Evolutionary conservation across 495 filamentous ascomycete species (phyloP).

Genomic region (Astrocystis sublimbata): DNA sequence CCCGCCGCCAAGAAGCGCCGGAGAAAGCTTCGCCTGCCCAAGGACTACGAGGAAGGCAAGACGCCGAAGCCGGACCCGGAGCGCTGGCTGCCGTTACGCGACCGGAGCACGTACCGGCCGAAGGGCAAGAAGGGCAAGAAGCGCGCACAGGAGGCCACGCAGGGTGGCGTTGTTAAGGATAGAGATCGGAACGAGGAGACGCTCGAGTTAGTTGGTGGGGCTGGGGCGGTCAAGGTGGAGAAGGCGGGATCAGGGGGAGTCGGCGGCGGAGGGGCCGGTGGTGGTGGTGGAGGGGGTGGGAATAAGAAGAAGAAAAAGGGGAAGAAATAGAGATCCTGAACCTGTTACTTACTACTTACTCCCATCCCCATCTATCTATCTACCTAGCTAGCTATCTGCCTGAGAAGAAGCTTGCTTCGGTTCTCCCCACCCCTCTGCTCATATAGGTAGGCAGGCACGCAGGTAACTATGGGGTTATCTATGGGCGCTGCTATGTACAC

Average conservation of each 20-base stretch:
- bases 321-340: conserved; percentile 52
- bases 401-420: background rate
- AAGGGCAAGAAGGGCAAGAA: conserved; percentile 91
- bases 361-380: too few relatives aligned
- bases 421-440: background rate
- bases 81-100: conserved; percentile 86
- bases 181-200: too few relatives aligned
- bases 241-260: conserved; percentile 56
- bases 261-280: conserved; percentile 59
- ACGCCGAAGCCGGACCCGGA: conserved; percentile 78
- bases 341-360: too few relatives aligned
- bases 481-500: too few relatives aligned
- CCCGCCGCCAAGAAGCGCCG: conserved; percentile 64
- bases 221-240: conserved; percentile 59
- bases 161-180: conserved; percentile 78
- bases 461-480: too few relatives aligned
- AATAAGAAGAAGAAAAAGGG: conserved; percentile 78
- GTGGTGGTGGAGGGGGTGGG: conserved; percentile 58
- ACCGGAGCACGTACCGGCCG: conserved; percentile 83
- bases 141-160: conserved; percentile 72
- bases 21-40: conserved; percentile 73
- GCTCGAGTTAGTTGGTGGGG: conserved; percentile 62
- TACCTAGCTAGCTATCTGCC: too few relatives aligned
- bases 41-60: conserved; percentile 73
- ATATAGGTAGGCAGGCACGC: background rate